Evolutionary conservation across 129 eudicot species (phyloP), one percentile per base, ranked within the genome.

Genomic region (Kitagawia praeruptora): DNA sequence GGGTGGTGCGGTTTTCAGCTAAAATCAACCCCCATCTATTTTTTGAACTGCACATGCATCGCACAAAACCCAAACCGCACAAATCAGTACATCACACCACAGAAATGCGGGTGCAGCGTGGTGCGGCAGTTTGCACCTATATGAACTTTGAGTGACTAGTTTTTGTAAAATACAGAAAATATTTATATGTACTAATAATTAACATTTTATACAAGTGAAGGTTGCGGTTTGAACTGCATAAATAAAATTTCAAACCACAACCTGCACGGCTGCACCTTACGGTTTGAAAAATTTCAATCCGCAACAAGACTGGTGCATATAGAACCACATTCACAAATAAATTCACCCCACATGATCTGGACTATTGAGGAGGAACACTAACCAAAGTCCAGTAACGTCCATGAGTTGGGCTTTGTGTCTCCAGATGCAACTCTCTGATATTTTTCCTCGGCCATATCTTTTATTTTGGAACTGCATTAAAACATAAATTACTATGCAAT

Each of bases 311-410:
- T 54, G 66, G 66, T 56, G 66, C 28, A 58, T 8, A 27, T 58
- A 23, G 31, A 23, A 58, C 48, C 78, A 47, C 79, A 18, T 77
- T 69, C 74, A 34, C 42, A 13, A 34, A 16, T 34, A 4, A 34
- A 31, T 38, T 67, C 39, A 31, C 19, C 12, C 46, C 14, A 37
- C 25, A 40, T 8, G 27, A 71, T 71, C 9, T 18, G 78, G 10
- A 61, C 25, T 8, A 25, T 10, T 8, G 75, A 51, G 41, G 45
- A 46, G 75, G 69, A 61, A 77, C 73, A 82, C 96, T 66, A 53
- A 95, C 98, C 98, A 25, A 95, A 95, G 85, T 95, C 98, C 72
- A 92, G 81, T 83, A 95, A 86, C 71, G 98, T 95, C 98, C 98
- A 95, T 39, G 96, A 90, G 85, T 95, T 95, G 78, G 98, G 91